Evolutionary conservation across 306 rosid species (phyloP).

Genomic region (Neltuma alba): DNA sequence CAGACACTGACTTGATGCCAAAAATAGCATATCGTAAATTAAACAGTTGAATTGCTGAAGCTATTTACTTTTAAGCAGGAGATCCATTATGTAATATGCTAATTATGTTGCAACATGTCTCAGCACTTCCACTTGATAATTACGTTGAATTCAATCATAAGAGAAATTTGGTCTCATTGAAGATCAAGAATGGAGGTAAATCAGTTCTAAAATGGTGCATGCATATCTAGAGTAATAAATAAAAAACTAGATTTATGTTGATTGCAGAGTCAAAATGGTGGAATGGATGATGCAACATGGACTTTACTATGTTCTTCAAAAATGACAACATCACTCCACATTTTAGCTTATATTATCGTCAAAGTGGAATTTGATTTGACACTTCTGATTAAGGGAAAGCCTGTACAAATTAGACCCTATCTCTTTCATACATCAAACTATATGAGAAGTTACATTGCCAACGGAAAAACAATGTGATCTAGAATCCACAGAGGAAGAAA

Average conservation of each 20-base stretch:
- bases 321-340: neutral
- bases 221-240: neutral
- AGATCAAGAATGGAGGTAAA: constrained; percentile 21
- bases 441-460: constrained; percentile 7
- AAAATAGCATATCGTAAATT: neutral
- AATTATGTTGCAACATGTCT: constrained; percentile 23
- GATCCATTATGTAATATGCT: constrained; percentile 20
- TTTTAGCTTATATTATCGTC: neutral
- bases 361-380: constrained; percentile 15
- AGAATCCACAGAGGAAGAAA: constrained; percentile 33
- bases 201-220: constrained; percentile 19
- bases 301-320: constrained; percentile 5
- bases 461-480: neutral
- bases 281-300: constrained; percentile 1
- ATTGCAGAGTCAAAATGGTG: constrained; percentile 12
- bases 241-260: constrained; percentile 4
- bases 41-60: neutral
- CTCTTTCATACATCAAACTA: neutral
- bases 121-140: constrained; percentile 15
- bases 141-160: constrained; percentile 25
- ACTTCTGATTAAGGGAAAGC: constrained; percentile 9
- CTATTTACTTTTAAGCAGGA: neutral
- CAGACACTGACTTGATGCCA: constrained; percentile 1
- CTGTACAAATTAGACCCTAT: constrained; percentile 3
- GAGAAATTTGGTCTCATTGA: neutral